Percentiles rank a stretch among this genome's conserved stretches.
Evolutionary conservation across 352 stramenopile species (phyloP).

Genomic region (Globisporangium cystogenes): DNA sequence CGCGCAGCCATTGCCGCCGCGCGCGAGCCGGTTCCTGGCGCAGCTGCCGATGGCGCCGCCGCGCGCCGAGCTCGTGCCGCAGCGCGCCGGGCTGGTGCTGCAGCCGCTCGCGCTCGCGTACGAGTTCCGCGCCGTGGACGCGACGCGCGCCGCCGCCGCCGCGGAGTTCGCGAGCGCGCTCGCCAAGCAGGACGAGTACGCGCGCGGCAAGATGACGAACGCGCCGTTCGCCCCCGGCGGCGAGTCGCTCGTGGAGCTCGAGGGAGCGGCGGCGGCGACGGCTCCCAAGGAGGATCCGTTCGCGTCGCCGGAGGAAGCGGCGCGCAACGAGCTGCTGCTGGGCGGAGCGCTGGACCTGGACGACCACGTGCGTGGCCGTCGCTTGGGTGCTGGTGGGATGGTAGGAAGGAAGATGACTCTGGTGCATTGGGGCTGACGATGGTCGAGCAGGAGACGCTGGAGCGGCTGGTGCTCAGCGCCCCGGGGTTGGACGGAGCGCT

Average conservation of each 20-base stretch:
- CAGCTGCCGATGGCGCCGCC: slow-evolving; percentile 64
- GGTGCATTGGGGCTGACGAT: background rate
- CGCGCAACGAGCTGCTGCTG: slow-evolving; percentile 35
- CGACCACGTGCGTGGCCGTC: slow-evolving; percentile 17
- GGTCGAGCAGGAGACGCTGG: slow-evolving; percentile 17
- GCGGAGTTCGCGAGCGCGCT: slow-evolving; percentile 59
- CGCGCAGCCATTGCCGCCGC: slow-evolving; percentile 10
- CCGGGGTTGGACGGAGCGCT: slow-evolving; percentile 52
- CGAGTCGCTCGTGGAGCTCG: slow-evolving; percentile 39
- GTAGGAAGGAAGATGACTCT: background rate
- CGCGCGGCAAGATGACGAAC: slow-evolving; percentile 73
- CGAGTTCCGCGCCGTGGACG: slow-evolving; percentile 44
- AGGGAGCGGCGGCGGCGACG: background rate
- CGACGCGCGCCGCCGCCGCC: slow-evolving; percentile 22
- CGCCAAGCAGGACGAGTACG: slow-evolving; percentile 78
- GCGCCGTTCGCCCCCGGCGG: slow-evolving; percentile 64
- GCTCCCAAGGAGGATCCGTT: slow-evolving; percentile 11
- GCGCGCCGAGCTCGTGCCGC: slow-evolving; percentile 48
- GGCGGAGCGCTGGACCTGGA: slow-evolving; percentile 9
- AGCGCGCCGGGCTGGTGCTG: slow-evolving; percentile 37
- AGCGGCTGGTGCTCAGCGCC: slow-evolving; percentile 41
- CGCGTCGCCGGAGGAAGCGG: slow-evolving; percentile 23
- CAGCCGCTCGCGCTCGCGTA: slow-evolving; percentile 52
- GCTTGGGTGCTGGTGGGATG: background rate
- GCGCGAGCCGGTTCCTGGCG: slow-evolving; percentile 54